Base-by-base conservation (phyloP, 2,329 filamentous ascomycete genomes). In the Botrytis sinoallii region DNA sequence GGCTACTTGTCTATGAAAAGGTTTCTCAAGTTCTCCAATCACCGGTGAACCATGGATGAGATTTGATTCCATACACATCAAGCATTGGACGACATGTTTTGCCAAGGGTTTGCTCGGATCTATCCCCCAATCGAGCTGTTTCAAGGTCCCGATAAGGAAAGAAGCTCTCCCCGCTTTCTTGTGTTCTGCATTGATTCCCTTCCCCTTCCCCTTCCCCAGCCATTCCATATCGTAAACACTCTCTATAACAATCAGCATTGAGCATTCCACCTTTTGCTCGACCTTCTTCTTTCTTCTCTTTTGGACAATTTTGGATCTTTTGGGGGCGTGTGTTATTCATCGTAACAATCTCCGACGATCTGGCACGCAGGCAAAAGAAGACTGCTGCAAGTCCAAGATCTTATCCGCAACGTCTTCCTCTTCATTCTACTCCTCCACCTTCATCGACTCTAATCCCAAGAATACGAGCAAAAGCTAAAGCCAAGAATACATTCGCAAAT, bases 141-240 rank as follows among this genome's bases (percentile, higher is more conserved):
- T 55, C n/a, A 38, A 46, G 20, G 44, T 60, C 74, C 72, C 46
- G 73, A 76, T 73, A 22, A 73, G 76, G 76, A 74, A 77, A 77
- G 68, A 71, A 77, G 76, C 76, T 77, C 67, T 74, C 66, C 75
- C 76, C 74, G 74, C 76, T 71, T 74, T 73, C 57, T 32, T 14
- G 20, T 67, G 22, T 38, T 46, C 16, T 38, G 44, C 64, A 52
- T 52, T 55, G 52, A 55, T 55, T 25, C 67, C 18, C 42, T 7
- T 46, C 7, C 71, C 32, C 32, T 55, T 29, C 66, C 71, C 32
- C n/a, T 55, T 68, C 32, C 65, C 65, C 65, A 67, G 65, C 46
- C 59, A 65, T 73, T 48, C 14, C 60, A 59, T 52, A 55, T 72
- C 40, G 42, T 72, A 10, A 64, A 55, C 25, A 61, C 44, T 40